Base-by-base conservation (phyloP, 257 asterid genomes). In the Penstemon newberryi region DNA sequence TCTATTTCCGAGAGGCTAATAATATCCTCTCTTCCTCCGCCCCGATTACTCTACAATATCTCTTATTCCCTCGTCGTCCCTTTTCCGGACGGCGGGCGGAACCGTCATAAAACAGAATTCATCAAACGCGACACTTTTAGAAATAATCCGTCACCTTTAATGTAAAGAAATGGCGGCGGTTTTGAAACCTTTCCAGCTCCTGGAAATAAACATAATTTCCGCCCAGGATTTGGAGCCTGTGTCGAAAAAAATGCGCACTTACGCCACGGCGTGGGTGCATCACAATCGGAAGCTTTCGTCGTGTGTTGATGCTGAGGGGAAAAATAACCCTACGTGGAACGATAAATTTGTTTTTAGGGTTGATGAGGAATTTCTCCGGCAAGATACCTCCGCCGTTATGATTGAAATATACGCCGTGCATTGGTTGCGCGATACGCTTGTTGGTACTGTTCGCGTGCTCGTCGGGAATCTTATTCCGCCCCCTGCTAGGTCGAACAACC, bases 331-430 rank as follows among this genome's bases (percentile, higher is more conserved):
- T 0, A 86, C 96, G 1, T 92, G 98, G 98, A 92, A 92, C 18
- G 98, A 92, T 5, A 92, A 92, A 66, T 90, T 92, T 49, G 98
- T 92, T 5, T 90, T 90, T 42, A 67, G 86, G 74, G 98, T 92
- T 42, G 97, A 92, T 71, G 98, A 92, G 43, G 90, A 88, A 10
- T 92, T 86, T 15, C 95, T 90, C 42, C 75, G 71, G 5, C 80
- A 60, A 45, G 97, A 92, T 11, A 83, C 85, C 43, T 85, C 98
- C 7, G 88, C 98, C 10, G 90, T 92, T n/a, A 80, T 86, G 83
- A 88, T 92, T 50, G 91, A 92, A 67, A 82, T 92, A 67, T 67
- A 80, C 60, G 77, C 86, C 3, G 69, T 43, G 6, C 78, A 73
- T 65, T 90, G 97, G 98, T 78, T 90, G 15, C 72, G 80, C 2